A percentile compares a stretch with the other conserved stretches of the same genome.
Evolutionary conservation across 805 yeast genomes (phyloP).

Genomic region (Yarrowia divulgata): DNA sequence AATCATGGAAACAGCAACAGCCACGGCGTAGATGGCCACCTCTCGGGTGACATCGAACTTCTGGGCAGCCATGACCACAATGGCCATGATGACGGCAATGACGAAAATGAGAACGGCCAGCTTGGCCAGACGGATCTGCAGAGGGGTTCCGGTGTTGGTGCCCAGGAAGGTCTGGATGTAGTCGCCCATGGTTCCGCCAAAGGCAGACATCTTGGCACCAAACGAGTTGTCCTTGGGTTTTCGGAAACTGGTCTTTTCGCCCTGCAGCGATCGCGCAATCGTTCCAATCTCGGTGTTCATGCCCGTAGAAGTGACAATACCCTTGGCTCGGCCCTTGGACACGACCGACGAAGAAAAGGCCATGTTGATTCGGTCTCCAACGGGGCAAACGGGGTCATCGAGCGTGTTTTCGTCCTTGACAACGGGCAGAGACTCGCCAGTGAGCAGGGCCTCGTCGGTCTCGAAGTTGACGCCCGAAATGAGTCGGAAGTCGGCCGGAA

Average conservation of each 20-base stretch:
- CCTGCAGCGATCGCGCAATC: slow-evolving; percentile 67
- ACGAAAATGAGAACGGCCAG: slow-evolving; percentile 74
- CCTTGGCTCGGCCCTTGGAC: slow-evolving; percentile 76
- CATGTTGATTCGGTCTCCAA: slow-evolving; percentile 78
- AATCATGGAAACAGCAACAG: slow-evolving; percentile 83
- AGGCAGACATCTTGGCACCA: slow-evolving; percentile 56
- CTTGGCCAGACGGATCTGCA: slow-evolving; percentile 76
- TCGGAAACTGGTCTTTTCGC: slow-evolving; percentile 53
- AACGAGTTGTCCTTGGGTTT: slow-evolving; percentile 55
- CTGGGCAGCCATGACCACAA: slow-evolving; percentile 87
- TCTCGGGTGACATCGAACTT: slow-evolving; percentile 72
- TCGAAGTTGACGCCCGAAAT: slow-evolving; percentile 68
- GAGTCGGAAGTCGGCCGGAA: slow-evolving; percentile 78
- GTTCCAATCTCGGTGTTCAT: slow-evolving; percentile 75
- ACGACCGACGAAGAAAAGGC: slow-evolving; percentile 73
- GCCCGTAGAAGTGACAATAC: slow-evolving; percentile 71
- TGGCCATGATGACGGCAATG: slow-evolving; percentile 82
- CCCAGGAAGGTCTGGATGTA: slow-evolving; percentile 75
- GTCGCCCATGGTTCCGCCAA: slow-evolving; percentile 59
- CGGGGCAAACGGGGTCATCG: slow-evolving; percentile 54
- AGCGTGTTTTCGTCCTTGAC: slow-evolving; percentile 60
- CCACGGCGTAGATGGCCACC: slow-evolving; percentile 87
- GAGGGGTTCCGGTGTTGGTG: slow-evolving; percentile 81
- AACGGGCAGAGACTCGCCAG: slow-evolving; percentile 74
- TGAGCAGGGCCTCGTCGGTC: slow-evolving; percentile 70